These are phyloP conservation scores for Litsea cubeba DNA, from an alignment of 164 flowering plant genomes.

Conservation along the genomic window DNA sequence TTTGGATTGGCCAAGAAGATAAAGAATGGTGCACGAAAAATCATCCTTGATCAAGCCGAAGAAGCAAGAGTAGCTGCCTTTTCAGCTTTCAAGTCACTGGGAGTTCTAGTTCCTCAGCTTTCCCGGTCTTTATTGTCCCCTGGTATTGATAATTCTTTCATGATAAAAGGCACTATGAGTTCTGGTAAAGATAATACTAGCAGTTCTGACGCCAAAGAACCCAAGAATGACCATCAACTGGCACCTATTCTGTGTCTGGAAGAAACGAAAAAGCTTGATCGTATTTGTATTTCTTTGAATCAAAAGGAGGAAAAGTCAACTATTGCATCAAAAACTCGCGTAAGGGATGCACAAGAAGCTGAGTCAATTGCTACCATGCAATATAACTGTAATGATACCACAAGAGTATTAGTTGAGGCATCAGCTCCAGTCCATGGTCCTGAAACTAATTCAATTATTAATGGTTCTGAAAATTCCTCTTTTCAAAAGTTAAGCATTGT, in stretches of 20 bases:
- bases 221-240: conserved; percentile 12
- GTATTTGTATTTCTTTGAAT: conserved; percentile 15
- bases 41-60: conserved; percentile 95
- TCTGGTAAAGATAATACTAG: conserved; percentile 37
- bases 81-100: conserved; percentile 89
- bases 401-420: conserved; percentile 14
- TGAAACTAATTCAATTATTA: conserved; percentile 10
- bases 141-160: conserved; percentile 15
- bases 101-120: conserved; percentile 58
- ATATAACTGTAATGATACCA: conserved; percentile 7
- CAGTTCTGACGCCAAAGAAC: conserved; percentile 21
- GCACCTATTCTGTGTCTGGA: conserved; percentile 13
- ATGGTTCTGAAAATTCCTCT: conserved; percentile 5
- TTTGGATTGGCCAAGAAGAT: conserved; percentile 91
- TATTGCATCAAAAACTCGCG: conserved; percentile 18
- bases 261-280: conserved; percentile 9
- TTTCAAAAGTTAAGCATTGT: conserved; percentile 11
- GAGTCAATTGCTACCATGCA: conserved; percentile 16
- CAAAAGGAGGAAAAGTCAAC: conserved; percentile 17
- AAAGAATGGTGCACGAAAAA: conserved; percentile 87
- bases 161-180: conserved; percentile 29
- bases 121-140: conserved; percentile 38
- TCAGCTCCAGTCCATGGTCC: conserved; percentile 9
- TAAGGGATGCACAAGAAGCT: conserved; percentile 17
- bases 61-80: conserved; percentile 93